Evolutionary conservation across 176 grass and related monocot genomes (phyloP), one percentile per base, ranked within the genome.

Genomic region (Elaeis guineensis): DNA sequence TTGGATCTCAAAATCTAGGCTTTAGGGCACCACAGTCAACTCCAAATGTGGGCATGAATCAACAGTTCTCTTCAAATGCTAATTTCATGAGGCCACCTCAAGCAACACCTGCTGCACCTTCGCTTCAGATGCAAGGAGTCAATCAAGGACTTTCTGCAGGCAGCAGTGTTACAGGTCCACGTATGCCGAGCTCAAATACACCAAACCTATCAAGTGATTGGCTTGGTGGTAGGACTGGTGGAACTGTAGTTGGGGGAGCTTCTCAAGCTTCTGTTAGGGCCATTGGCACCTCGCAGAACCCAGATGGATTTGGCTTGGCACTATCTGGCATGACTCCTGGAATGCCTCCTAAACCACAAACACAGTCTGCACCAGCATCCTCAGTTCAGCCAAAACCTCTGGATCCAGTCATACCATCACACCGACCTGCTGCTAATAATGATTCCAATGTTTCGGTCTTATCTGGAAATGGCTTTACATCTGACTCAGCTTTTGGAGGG

Each of bases 401-500:
- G 24, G 85, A 74, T 67, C 44, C 67, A 64, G 70, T 80, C 11
- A 60, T 62, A 16, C 82, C 78, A 71, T 51, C 79, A 19, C 49
- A 54, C 25, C 56, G n/a, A 22, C 59, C 19, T 50, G 17, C 58
- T 9, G 25, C 72, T 68, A 60, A 26, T 4, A 26, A 62, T 54
- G 75, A 87, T 84, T 80, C 66, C 15, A 88, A 66, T 65, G 53
- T 84, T 70, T 69, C 80, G 39, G 72, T 85, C 70, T 55, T 83
- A 59, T 91, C 84, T 81, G 87, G 77, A 78, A 92, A 89, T 63
- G 83, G 87, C 23, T 49, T 81, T 85, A 75, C 78, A 21, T 84
- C 64, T 84, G 58, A 28, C 57, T 78, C 74, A 26, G 68, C 51
- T 80, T 76, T 88, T 67, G 82, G 64, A 70, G 68, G 52, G 55